phyloP scores from a whole-genome alignment of 768 basidiomycete genomes.

The Pleurotus giganteus region DNA sequence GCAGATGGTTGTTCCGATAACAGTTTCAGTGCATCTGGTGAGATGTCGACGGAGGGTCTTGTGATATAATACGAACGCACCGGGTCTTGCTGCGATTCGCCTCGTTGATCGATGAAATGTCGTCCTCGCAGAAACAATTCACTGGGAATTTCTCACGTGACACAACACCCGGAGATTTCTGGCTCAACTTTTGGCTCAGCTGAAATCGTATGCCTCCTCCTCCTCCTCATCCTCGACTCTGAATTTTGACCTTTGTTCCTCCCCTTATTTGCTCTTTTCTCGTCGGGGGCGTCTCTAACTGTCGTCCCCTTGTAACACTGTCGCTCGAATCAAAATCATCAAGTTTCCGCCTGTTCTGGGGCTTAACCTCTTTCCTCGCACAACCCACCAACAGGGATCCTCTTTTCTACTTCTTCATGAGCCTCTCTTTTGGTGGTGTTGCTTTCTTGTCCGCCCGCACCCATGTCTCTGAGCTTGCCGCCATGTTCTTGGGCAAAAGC shows the following conservation, averaged over 20 bases:
- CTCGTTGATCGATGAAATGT: not conserved
- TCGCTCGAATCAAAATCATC: conserved; percentile 29
- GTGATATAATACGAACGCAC: not conserved
- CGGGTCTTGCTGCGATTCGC: not conserved
- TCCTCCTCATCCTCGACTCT: conserved; percentile 10
- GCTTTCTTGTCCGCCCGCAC: conserved; percentile 58
- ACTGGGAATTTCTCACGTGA: conserved; percentile 7
- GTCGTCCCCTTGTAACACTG: conserved; percentile 39
- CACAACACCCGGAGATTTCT: not conserved
- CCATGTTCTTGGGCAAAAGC: conserved; percentile 50
- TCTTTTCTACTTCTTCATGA: conserved; percentile 54
- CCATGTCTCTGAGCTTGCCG: conserved; percentile 49
- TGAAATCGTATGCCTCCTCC: conserved; percentile 9
- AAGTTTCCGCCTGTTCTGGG: conserved; percentile 31
- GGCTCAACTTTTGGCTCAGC: not conserved
- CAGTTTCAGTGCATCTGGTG: not conserved
- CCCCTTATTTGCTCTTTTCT: conserved; percentile 14
- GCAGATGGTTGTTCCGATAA: not conserved
- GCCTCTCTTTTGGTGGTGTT: conserved; percentile 61
- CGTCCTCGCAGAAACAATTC: not conserved
- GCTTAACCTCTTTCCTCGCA: conserved; percentile 29
- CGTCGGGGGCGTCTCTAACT: conserved; percentile 18
- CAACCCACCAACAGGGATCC: conserved; percentile 41
- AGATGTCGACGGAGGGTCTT: not conserved
- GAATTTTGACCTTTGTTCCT: conserved; percentile 7